Evolutionary conservation across 257 asterid genomes (phyloP).

Genomic region (Ilex aquifolium): DNA sequence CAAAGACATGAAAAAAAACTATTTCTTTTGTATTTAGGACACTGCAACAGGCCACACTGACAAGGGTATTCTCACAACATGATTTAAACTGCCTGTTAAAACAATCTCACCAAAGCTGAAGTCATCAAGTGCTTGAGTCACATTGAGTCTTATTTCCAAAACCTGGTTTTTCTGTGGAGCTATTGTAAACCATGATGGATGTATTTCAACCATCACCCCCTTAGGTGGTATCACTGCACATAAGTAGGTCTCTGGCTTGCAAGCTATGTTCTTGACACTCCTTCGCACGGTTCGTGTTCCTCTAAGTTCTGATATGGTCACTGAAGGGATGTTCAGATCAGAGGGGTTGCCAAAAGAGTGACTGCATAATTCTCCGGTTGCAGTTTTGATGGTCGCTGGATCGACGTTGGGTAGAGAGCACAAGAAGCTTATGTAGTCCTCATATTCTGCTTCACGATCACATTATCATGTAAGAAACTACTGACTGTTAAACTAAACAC

Average conservation of each 20-base stretch:
- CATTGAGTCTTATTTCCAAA: constrained; percentile 48
- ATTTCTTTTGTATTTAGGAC: not conserved
- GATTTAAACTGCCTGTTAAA: constrained; percentile 62
- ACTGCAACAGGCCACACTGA: constrained; percentile 56
- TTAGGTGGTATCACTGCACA: constrained; percentile 50
- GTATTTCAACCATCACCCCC: constrained; percentile 47
- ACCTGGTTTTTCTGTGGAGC: constrained; percentile 54
- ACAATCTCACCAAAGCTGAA: constrained; percentile 77
- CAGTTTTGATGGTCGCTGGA: constrained; percentile 40
- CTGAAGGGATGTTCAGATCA: constrained; percentile 78
- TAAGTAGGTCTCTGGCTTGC: constrained; percentile 59
- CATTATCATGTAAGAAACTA: not conserved
- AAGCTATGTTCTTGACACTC: constrained; percentile 49
- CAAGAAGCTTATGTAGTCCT: constrained; percentile 63
- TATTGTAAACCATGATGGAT: constrained; percentile 59
- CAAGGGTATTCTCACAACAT: constrained; percentile 60
- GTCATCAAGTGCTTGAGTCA: constrained; percentile 43
- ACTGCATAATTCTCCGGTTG: constrained; percentile 70
- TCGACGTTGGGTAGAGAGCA: constrained; percentile 75
- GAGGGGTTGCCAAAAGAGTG: constrained; percentile 45
- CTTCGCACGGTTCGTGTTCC: constrained; percentile 50
- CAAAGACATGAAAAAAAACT: not conserved
- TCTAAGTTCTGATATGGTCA: constrained; percentile 62
- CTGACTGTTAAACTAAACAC: not conserved
- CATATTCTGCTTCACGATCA: constrained; percentile 40